These are phyloP conservation scores for Gossypium schwendimanii DNA, from an alignment of 441 rosid species.

Conservation along the genomic window DNA sequence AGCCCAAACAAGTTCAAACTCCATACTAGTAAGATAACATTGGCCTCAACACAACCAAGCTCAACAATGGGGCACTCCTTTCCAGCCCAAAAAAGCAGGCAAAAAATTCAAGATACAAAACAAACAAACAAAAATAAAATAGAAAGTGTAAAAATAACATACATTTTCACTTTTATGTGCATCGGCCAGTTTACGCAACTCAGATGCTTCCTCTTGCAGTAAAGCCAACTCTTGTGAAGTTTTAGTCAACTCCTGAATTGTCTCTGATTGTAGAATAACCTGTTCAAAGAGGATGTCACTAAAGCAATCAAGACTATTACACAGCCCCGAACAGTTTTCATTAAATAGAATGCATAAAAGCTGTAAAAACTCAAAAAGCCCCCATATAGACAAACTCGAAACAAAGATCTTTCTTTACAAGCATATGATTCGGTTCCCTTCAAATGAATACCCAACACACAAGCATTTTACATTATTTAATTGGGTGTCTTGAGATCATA, in stretches of 20 bases:
- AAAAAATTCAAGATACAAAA: neutral
- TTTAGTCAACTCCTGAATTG: slow-evolving; percentile 88
- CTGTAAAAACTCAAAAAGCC: neutral
- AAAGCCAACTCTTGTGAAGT: slow-evolving; percentile 72
- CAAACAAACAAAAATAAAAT: neutral
- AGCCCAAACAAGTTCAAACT: neutral
- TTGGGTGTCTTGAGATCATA: neutral
- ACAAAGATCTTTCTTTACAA: slow-evolving; percentile 4
- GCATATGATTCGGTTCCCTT: neutral
- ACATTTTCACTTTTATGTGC: slow-evolving; percentile 61
- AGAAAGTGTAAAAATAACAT: slow-evolving; percentile 2
- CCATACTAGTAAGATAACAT: neutral
- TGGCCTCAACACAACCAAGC: neutral
- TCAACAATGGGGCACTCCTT: neutral
- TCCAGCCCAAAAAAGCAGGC: neutral
- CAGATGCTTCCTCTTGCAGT: slow-evolving; percentile 70
- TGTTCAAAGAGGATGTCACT: slow-evolving; percentile 27
- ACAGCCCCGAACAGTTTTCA: neutral
- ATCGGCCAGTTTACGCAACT: slow-evolving; percentile 60
- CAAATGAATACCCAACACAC: neutral
- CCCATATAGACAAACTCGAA: neutral
- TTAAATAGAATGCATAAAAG: neutral
- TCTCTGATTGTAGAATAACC: slow-evolving; percentile 93
- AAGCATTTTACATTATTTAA: neutral
- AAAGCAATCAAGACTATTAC: neutral